Conservation (phyloP, 2,329 filamentous ascomycete genomes). For the Claviceps fusiformis region DNA sequence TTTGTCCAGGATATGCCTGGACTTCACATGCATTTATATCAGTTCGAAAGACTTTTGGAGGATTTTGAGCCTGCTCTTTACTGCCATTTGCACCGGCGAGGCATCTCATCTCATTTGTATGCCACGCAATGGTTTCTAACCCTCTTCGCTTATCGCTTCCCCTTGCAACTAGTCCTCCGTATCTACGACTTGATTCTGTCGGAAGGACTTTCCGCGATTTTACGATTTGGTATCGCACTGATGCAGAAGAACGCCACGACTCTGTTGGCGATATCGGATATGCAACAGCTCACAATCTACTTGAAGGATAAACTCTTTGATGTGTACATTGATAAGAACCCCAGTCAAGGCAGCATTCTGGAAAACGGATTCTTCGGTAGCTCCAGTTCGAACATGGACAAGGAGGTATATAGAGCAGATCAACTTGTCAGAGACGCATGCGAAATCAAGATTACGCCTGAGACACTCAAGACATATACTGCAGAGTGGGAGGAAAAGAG, state of each 20-base stretch:
- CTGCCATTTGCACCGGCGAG: slow-evolving; percentile 78
- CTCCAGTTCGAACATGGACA: slow-evolving; percentile 77
- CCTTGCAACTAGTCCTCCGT: slow-evolving; percentile 84
- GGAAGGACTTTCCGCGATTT: slow-evolving; percentile 81
- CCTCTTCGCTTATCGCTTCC: slow-evolving; percentile 95
- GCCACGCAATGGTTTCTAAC: slow-evolving; percentile 99
- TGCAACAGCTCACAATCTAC: slow-evolving; percentile 77
- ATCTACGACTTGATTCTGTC: slow-evolving; percentile 94
- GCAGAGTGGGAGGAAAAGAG: slow-evolving; percentile 88
- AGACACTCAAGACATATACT: slow-evolving; percentile 68
- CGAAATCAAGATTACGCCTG: slow-evolving; percentile 69
- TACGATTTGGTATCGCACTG: slow-evolving; percentile 87
- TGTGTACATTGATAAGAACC: slow-evolving; percentile 89
- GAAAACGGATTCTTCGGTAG: slow-evolving; percentile 97
- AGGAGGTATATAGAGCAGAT: slow-evolving; percentile 91
- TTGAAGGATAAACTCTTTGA: slow-evolving; percentile 92
- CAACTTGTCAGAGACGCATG: slow-evolving; percentile 88
- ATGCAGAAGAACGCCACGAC: slow-evolving; percentile 86
- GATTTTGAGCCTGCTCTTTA: slow-evolving; percentile 89
- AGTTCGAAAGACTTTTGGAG: slow-evolving; percentile 88
- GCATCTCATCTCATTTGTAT: slow-evolving; percentile 84
- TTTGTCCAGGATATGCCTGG: slow-evolving; percentile 96
- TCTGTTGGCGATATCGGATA: slow-evolving; percentile 75
- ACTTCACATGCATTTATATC: slow-evolving; percentile 81
- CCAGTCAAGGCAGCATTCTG: slow-evolving; percentile 81